Base-by-base conservation (phyloP, 345 rosid genomes). In the Isatis tinctoria region DNA sequence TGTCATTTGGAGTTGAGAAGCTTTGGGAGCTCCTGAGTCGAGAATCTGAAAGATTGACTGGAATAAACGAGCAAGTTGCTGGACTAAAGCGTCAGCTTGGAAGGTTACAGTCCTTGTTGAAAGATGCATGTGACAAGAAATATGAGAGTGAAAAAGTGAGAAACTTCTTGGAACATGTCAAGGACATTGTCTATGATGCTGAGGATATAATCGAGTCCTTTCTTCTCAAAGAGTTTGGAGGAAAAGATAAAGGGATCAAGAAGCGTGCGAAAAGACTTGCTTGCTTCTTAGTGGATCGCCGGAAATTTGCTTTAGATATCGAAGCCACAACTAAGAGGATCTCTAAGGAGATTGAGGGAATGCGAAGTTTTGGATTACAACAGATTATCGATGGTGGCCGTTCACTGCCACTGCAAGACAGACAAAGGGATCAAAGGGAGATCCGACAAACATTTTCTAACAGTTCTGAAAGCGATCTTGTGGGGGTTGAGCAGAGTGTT, bases 401-500 rank as follows among this genome's bases (percentile, higher is more conserved):
- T 24, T 54, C 72, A 0, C 10, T 41, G 24, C 35, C 76, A 2
- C 5, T 52, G 3, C 35, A 56, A 0, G 58, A 72, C 33, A 76
- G 57, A 54, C 54, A 70, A 47, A 75, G 18, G 44, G 56, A 64
- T 35, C 56, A 70, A 28, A 73, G n/a, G 43, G 64, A 64, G 41
- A 13, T 24, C 16, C 67, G 84, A n/a, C 57, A 70, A 14, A 60
- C 83, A 10, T 74, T 69, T 78, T 32, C 79, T 2, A 79, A 65
- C 10, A 33, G 24, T 22, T 41, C 39, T 8, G 85, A 79, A 32
- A 73, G 76, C 1, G 27, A 70, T 54, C 74, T 80, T 48, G 82
- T 85, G 30, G 91, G 88, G 27, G 45, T 74, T 18, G 82, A 78
- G 13, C 72, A 72, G 24, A 76, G 77, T 45, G 64, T 76, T 2